A percentile compares a stretch with the other conserved stretches of the same genome.
Conservation (phyloP, 805 yeast genomes). For the Candida cerambycidarum region DNA sequence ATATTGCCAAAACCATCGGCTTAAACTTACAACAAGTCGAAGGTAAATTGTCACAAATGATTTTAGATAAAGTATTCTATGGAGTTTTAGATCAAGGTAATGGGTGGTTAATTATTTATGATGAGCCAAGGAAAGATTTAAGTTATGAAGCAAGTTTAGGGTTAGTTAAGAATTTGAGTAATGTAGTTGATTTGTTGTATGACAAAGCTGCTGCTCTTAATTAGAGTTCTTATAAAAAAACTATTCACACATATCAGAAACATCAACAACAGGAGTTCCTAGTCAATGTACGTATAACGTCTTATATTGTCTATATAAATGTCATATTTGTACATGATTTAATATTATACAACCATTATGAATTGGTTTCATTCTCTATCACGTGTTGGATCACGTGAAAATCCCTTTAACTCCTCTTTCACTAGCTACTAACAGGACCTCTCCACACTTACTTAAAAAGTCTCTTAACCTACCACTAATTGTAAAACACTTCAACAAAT, state of each 20-base stretch:
- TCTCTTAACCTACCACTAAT: conserved; percentile 55
- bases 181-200: conserved; percentile 84
- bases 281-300: conserved; percentile 18
- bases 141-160: conserved; percentile 86
- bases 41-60: conserved; percentile 94
- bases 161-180: conserved; percentile 81
- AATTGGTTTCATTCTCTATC: too few species aligned
- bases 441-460: conserved; percentile 53
- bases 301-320: not conserved
- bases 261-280: too few species aligned
- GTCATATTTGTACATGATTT: too few species aligned
- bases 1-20: conserved; percentile 84
- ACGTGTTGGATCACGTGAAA: conserved; percentile 29
- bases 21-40: conserved; percentile 86
- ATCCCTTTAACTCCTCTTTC: conserved; percentile 48
- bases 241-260: too few species aligned
- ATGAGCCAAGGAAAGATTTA: conserved; percentile 83
- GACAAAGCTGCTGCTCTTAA: conserved; percentile 89
- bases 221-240: too few species aligned
- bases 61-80: conserved; percentile 88
- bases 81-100: conserved; percentile 98
- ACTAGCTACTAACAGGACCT: conserved; percentile 53
- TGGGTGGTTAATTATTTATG: conserved; percentile 93
- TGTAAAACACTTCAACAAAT: conserved; percentile 61
- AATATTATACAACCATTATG: not conserved